phyloP scores from a whole-genome alignment of 805 yeast species.

The Cyberlindnera subsufficiens region DNA sequence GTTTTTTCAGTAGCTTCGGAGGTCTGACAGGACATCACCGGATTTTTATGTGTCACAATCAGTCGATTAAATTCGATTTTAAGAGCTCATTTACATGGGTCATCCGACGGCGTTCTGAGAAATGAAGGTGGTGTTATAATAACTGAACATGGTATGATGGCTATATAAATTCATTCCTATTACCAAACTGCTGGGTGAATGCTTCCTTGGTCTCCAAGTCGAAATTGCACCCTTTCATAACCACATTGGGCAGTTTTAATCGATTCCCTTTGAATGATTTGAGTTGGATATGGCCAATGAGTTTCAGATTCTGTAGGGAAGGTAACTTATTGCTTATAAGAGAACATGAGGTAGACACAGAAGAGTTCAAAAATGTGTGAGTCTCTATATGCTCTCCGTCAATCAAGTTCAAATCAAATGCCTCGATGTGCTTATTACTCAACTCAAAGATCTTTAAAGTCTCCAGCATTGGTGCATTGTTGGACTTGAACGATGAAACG shows the following conservation, averaged over 20 bases:
- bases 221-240: slow-evolving; percentile 7
- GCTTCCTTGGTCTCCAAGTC: slow-evolving; percentile 5
- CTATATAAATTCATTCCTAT: too few relatives aligned
- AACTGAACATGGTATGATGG: too few relatives aligned
- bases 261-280: slow-evolving; percentile 7
- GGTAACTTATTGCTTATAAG: slow-evolving; percentile 6
- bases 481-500: slow-evolving; percentile 14
- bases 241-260: slow-evolving; percentile 1
- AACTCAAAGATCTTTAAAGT: slow-evolving; percentile 17
- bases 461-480: slow-evolving; percentile 10
- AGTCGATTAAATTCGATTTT: too few relatives aligned
- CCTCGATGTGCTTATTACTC: slow-evolving; percentile 19
- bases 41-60: too few relatives aligned
- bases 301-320: slow-evolving; percentile 1
- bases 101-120: too few relatives aligned
- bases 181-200: slow-evolving; percentile 2
- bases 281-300: slow-evolving; percentile 11
- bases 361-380: slow-evolving; percentile 5
- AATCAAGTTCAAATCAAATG: slow-evolving; percentile 16
- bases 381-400: slow-evolving; percentile 6
- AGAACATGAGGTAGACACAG: slow-evolving; percentile 9
- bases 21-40: too few relatives aligned
- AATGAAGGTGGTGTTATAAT: not conserved
- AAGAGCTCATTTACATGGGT: too few relatives aligned
- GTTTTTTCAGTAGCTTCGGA: too few relatives aligned